These are phyloP conservation scores for Prinsepia uniflora DNA, from an alignment of 306 rosid genomes.

Conservation along the genomic window DNA sequence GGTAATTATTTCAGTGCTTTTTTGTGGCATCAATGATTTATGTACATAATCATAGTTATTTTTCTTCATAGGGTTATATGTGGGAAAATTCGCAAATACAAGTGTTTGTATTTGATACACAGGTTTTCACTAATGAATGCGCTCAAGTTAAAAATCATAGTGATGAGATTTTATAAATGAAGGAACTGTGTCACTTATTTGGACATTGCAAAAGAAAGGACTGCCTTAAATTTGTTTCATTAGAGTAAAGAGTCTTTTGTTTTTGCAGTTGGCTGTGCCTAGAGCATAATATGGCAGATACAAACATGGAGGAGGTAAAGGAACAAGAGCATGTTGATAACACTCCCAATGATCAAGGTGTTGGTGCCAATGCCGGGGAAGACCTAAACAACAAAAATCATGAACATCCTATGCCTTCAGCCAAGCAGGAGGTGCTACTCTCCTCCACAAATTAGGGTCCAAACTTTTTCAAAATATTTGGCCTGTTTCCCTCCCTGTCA, in stretches of 20 bases:
- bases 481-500: neutral
- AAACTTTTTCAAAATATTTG: neutral
- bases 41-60: neutral
- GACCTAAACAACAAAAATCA: conserved; percentile 37
- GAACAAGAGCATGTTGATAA: conserved; percentile 42
- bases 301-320: conserved; percentile 44
- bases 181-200: neutral
- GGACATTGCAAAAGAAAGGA: neutral
- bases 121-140: neutral
- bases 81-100: neutral
- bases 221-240: conserved; percentile 5
- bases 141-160: neutral
- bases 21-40: neutral
- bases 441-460: conserved; percentile 8
- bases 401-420: conserved; percentile 60
- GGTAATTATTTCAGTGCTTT: neutral
- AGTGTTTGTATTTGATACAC: neutral
- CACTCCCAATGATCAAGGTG: conserved; percentile 41
- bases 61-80: neutral
- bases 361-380: conserved; percentile 37
- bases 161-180: neutral
- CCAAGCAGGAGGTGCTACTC: conserved; percentile 60
- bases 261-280: conserved; percentile 21
- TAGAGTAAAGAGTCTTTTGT: conserved; percentile 14
- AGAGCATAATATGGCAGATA: conserved; percentile 51